Base-by-base conservation (phyloP, 805 yeast species). In the Barnettozyma sucrosica region DNA sequence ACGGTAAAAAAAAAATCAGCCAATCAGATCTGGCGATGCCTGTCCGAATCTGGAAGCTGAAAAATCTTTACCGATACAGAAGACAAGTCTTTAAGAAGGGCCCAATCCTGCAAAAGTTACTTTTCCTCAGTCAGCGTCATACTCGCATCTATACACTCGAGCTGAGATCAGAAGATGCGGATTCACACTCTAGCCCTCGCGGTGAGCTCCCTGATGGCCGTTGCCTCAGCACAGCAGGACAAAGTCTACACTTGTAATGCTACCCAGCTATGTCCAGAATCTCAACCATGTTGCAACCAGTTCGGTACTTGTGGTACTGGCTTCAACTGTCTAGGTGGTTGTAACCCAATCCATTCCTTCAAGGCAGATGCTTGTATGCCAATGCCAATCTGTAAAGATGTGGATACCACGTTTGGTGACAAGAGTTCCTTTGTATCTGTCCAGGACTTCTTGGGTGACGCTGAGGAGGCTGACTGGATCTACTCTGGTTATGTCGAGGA, bases 271-370 rank as follows among this genome's bases (percentile, higher is more conserved):
- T 89, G 97, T 68, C 97, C 97, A 2, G 79, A 83, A 60, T 74
- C 71, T 41, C 55, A 62, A n/a, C 97, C 97, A 48, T 89, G 97
- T 66, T 89, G 97, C 65, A 79, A 87, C 11, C 83, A 80, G 55
- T 82, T 76, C 55, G 97, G 97, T 43, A 70, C 66, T 28, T 87
- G 95, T 70, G 95, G 95, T 57, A 76, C 81, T 21, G 95, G 95
- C 20, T 64, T 74, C 16, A 75, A 74, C 66, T 90, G 97, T 71
- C 71, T 89, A 45, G 93, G 92, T 51, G 92, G 95, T 30, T 90
- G 97, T 71, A 87, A 89, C 67, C 85, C 93, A 34, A 70, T 80
- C 0, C 53, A 18, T 19, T 55, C 61, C 3, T 55, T 42, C 38
- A 28, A 30, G n/a, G 41, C 43, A 45, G 68, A 77, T 11, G 80